Conservation (phyloP, 345 rosid genomes). For the Populus davidiana region DNA sequence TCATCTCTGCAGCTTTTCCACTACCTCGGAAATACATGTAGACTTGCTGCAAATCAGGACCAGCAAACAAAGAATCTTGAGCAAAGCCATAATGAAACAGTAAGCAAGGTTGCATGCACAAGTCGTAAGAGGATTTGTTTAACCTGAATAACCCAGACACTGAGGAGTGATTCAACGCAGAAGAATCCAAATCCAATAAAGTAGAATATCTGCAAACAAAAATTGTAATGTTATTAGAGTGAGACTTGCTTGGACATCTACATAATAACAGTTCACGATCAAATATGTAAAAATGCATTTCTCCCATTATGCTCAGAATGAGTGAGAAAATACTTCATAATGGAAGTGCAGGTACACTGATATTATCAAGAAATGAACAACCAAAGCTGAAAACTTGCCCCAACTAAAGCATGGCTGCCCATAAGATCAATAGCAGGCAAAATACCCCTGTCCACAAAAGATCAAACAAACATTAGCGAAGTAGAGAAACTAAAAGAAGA, state of each 20-base stretch:
- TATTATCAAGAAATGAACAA: neutral
- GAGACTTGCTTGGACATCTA: neutral
- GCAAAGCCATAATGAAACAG: neutral
- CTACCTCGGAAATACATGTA: slow-evolving; percentile 92
- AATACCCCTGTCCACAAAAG: slow-evolving; percentile 65
- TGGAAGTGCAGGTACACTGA: neutral
- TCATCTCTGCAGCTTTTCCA: slow-evolving; percentile 86
- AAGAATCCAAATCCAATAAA: slow-evolving; percentile 78
- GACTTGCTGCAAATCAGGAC: slow-evolving; percentile 65
- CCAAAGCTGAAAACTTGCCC: slow-evolving; percentile 47
- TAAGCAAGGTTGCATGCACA: too few species aligned
- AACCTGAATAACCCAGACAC: slow-evolving; percentile 99
- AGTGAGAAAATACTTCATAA: neutral
- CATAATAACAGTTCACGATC: neutral
- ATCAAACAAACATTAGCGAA: slow-evolving; percentile 25
- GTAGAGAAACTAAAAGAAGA: neutral
- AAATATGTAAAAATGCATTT: neutral
- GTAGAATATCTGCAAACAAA: slow-evolving; percentile 69
- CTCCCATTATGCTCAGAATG: neutral
- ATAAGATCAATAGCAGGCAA: slow-evolving; percentile 81
- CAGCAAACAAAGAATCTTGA: neutral
- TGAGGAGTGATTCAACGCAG: slow-evolving; percentile 71
- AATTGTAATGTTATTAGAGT: neutral
- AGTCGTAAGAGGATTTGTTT: neutral
- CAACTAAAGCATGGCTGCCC: slow-evolving; percentile 52